Evolutionary conservation across 148 eudicot genomes (phyloP).

Genomic region (Pharnaceum exiguum): DNA sequence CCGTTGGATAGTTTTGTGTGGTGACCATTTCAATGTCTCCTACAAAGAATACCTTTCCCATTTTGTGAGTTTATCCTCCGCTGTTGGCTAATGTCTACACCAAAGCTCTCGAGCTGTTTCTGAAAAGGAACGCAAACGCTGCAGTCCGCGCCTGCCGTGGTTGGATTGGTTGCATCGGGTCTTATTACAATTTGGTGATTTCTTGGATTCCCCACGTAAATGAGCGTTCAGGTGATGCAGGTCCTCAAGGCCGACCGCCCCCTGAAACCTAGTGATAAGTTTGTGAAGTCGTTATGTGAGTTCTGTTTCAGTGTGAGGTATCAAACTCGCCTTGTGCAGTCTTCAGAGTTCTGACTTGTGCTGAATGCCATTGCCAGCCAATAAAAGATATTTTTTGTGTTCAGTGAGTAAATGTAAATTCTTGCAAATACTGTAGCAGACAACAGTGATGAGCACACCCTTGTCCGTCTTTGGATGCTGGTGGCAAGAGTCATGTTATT

Average conservation of each 20-base stretch:
- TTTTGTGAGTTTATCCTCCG: not conserved
- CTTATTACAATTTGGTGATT: not conserved
- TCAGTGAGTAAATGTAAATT: not conserved
- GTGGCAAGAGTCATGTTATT: constrained; percentile 10
- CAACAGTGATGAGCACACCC: constrained; percentile 3
- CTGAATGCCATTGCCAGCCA: not conserved
- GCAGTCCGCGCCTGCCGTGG: not conserved
- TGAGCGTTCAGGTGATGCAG: not conserved
- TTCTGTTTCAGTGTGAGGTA: not conserved
- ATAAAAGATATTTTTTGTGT: not conserved
- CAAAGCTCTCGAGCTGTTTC: not conserved
- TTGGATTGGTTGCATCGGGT: not conserved
- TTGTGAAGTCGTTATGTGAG: not conserved
- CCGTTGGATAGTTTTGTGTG: constrained; percentile 20
- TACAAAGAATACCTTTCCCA: constrained; percentile 17
- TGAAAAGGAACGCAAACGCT: not conserved
- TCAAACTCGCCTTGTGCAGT: too few species aligned
- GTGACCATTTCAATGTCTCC: constrained; percentile 11
- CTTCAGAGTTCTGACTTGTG: too few species aligned
- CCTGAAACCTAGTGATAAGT: not conserved
- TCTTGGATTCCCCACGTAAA: not conserved
- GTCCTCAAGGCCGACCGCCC: not conserved
- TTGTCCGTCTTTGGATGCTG: constrained; percentile 15
- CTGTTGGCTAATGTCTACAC: not conserved
- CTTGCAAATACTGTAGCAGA: constrained; percentile 2